These are phyloP conservation scores for Inga leiocalycina DNA, from an alignment of 306 rosid species.

Conservation along the genomic window DNA sequence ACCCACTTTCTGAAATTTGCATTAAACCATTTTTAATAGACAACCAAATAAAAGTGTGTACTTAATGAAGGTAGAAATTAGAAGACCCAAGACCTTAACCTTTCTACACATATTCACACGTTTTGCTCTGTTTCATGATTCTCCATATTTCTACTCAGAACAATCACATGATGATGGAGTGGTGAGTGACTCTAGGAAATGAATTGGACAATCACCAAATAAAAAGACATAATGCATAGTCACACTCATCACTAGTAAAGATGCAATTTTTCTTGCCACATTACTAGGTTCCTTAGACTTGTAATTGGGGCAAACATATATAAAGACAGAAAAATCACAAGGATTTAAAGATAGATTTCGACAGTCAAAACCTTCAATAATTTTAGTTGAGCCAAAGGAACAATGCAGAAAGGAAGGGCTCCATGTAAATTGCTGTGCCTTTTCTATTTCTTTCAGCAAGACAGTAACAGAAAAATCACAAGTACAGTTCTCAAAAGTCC, in stretches of 20 bases:
- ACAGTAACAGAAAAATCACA: neutral
- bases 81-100: neutral
- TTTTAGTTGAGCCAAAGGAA: neutral
- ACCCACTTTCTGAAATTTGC: neutral
- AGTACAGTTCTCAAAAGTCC: neutral
- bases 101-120: neutral
- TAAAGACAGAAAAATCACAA: neutral
- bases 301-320: neutral
- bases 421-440: neutral
- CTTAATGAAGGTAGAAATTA: neutral
- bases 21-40: neutral
- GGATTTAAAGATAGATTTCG: neutral
- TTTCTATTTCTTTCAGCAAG: neutral
- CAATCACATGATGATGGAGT: neutral
- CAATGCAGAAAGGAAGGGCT: slow-evolving; percentile 2
- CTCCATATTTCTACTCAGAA: slow-evolving; percentile 17
- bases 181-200: slow-evolving; percentile 11
- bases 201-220: neutral
- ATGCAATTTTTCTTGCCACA: neutral
- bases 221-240: neutral
- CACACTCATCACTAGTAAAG: neutral
- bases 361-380: slow-evolving; percentile 21
- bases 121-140: neutral
- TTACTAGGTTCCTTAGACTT: neutral
- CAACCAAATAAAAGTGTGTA: neutral